Evolutionary conservation across 768 basidiomycete genomes (phyloP), one percentile per base, ranked within the genome.

Genomic region (Flagelloscypha sp.): DNA sequence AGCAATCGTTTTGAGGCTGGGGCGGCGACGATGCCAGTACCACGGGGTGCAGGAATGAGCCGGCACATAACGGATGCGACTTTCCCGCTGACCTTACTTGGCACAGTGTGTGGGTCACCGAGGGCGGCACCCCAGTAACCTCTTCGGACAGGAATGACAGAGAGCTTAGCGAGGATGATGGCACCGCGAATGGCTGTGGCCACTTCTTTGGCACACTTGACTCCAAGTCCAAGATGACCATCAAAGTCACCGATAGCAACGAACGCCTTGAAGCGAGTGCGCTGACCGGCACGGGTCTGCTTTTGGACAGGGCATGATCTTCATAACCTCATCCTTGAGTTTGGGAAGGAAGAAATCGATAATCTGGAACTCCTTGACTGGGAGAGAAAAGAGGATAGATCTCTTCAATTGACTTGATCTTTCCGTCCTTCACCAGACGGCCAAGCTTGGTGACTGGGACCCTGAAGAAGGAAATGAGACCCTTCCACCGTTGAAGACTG

Each of bases 71-170:
- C 95, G 44, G 94, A 98, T 44, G 93, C 95, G 50, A 89, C 85
- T 74, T 98, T 98, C 46, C 95, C 95, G 64, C 82, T 83, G 57
- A 97, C 93, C 69, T 99, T 99, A 56, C 86, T 88, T 29, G 95
- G 95, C 38, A 99, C 93, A 42, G 95, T 99, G 72, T 99, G 95
- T 38, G 95, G 95, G 56, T 94, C 89, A 67, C 90, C 92, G 53
- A 99, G 93, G 54, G 89, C 86, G 53, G 90, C 87, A 71, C 95
- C 95, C 95, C 95, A 99, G 77, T 99, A 99, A 50, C 95, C 95
- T 66, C 95, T 74, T 53, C 95, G 86, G 45, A 99, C 95, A 50
- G 95, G 95, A 56, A 98, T 83, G 58, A 98, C 88, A 31, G 89
- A 90, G 48, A 99, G 77, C 59, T 99, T 99, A 56, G 95, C 95